Evolutionary conservation across 2,329 filamentous ascomycete species (phyloP), one percentile per base, ranked within the genome.

Genomic region (Leptodontidium sp.): DNA sequence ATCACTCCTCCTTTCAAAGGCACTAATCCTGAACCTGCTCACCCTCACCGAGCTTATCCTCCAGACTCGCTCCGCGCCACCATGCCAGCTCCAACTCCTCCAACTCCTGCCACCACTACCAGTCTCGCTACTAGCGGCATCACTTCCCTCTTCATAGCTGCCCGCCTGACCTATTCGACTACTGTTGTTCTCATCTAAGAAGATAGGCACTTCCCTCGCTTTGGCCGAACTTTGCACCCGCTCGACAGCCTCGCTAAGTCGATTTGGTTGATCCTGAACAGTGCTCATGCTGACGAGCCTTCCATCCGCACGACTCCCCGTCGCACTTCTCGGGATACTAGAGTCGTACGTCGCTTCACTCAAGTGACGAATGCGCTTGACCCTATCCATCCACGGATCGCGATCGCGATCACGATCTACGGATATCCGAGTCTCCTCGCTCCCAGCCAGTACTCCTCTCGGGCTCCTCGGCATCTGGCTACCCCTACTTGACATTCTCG

Each of bases 301-400:
- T 5, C 29, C 57, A 6, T 59, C 35, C 5, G 57, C 57, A 17
- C 57, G 35, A 40, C 57, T 59, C 38, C 35, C 57, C 14, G 6
- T 43, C 21, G 57, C 38, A 40, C 57, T 59, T 59, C 57, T 38
- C 38, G 57, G 57, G 12, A 26, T 43, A 7, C 38, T 45, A 12
- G 38, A 45, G 26, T 59, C 35, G 12, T 40, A 43, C 1, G 57
- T 59, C 21, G 24, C 57, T 26, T 43, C 35, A 6, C 57, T 59
- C 4, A 59, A 38, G 26, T 43, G 35, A 21, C 57, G 14, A 17
- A 59, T 45, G 2, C 57, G 38, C 38, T 59, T 40, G 38, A 59
- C 57, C 35, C 40, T 59, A 7, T 59, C 57, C 57, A 59, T 59
- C 57, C 35, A 43, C 6, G 57, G 57, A 59, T 59, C 57, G 17